A percentile compares a stretch with the other conserved stretches of the same genome.
phyloP scores from a whole-genome alignment of 768 basidiomycete genomes.

The Tubosaeta sp. region DNA sequence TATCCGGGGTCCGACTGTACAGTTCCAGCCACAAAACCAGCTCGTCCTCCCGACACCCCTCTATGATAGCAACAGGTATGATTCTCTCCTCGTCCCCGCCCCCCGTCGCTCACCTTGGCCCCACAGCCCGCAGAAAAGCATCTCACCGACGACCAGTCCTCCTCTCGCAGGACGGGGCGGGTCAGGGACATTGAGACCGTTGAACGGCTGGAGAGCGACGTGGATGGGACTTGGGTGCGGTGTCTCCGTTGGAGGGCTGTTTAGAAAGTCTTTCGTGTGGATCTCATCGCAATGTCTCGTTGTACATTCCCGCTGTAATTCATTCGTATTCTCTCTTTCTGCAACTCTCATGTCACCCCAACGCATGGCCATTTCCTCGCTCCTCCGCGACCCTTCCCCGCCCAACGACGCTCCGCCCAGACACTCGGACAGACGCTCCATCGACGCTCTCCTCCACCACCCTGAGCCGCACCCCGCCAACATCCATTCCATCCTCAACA shows the following conservation, averaged over 20 bases:
- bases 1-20: slow-evolving; percentile 44
- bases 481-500: slow-evolving; percentile 21
- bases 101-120: background rate
- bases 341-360: slow-evolving; percentile 49
- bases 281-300: slow-evolving; percentile 85
- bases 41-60: background rate
- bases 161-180: slow-evolving; percentile 61
- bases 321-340: background rate
- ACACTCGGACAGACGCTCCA: slow-evolving; percentile 10
- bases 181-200: slow-evolving; percentile 91
- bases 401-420: slow-evolving; percentile 4
- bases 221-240: slow-evolving; percentile 91
- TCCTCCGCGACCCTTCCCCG: slow-evolving; percentile 44
- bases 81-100: background rate
- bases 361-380: slow-evolving; percentile 71
- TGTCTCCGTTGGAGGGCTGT: slow-evolving; percentile 52
- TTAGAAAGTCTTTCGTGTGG: slow-evolving; percentile 62
- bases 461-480: slow-evolving; percentile 7
- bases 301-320: slow-evolving; percentile 49
- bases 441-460: slow-evolving; percentile 19
- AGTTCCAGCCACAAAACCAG: slow-evolving; percentile 32
- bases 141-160: slow-evolving; percentile 82
- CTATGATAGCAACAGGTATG: slow-evolving; percentile 45
- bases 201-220: slow-evolving; percentile 69
- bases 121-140: slow-evolving; percentile 72